Evolutionary conservation across 257 asterid genomes (phyloP).

Genomic region (Paraleonurus japonicus): DNA sequence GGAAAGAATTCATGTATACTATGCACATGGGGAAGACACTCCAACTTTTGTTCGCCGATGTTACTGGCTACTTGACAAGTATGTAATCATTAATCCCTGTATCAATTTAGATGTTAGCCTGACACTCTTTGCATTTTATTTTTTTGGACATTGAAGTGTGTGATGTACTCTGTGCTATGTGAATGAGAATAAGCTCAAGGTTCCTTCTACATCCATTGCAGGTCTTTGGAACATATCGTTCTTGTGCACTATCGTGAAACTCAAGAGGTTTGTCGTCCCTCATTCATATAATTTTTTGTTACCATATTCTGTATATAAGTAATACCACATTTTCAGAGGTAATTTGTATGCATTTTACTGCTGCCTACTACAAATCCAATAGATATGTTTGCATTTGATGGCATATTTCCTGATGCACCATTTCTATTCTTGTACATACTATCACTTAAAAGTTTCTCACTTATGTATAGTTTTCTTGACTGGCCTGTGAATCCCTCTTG

Average conservation of each 20-base stretch:
- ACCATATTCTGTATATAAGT: neutral
- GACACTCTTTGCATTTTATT: conserved; percentile 16
- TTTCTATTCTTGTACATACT: neutral
- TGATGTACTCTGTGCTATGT: conserved; percentile 15
- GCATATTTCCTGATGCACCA: neutral
- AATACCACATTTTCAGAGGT: neutral
- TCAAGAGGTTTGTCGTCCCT: conserved; percentile 72
- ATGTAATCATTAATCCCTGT: conserved; percentile 33
- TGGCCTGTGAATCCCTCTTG: neutral
- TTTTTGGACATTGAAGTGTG: conserved; percentile 17
- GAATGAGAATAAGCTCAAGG: conserved; percentile 11
- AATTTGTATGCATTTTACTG: neutral
- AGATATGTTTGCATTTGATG: neutral
- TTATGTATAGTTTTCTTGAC: neutral
- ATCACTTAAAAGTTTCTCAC: neutral
- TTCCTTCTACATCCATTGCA: conserved; percentile 40
- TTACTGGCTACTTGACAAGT: conserved; percentile 99
- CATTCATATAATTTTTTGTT: neutral
- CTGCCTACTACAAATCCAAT: neutral
- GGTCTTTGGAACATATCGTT: conserved; percentile 89
- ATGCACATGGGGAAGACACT: conserved; percentile 93
- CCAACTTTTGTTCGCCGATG: conserved; percentile 97
- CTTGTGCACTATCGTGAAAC: conserved; percentile 99
- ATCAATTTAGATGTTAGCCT: conserved; percentile 10
- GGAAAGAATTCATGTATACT: conserved; percentile 96